Conservation (phyloP, 164 flowering plant genomes). For the Akebia trifoliata region DNA sequence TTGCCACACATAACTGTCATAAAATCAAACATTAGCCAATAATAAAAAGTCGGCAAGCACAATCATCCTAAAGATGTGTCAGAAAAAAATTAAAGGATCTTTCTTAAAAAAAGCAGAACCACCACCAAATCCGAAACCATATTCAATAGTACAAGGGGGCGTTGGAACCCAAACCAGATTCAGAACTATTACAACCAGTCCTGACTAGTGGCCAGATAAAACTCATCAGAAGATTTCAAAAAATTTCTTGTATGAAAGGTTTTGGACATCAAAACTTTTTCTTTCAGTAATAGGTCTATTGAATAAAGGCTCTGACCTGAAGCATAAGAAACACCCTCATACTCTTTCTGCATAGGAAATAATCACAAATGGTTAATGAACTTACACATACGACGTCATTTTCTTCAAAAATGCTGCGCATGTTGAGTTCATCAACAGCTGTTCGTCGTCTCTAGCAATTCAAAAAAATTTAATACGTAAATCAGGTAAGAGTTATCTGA, state of each 20-base stretch:
- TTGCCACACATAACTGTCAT: neutral
- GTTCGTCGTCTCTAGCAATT: conserved; percentile 84
- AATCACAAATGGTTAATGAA: neutral
- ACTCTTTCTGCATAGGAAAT: neutral
- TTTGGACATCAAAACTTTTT: neutral
- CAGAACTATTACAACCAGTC: too few species aligned
- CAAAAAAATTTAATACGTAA: conserved; percentile 8
- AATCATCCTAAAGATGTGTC: too few species aligned
- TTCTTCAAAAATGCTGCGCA: conserved; percentile 92
- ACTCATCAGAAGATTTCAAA: neutral
- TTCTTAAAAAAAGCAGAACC: neutral
- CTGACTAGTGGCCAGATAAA: neutral
- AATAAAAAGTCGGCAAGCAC: too few species aligned
- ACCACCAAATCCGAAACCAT: neutral
- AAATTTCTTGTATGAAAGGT: neutral
- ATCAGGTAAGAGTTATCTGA: neutral
- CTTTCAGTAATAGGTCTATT: too few species aligned
- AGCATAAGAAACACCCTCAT: too few species aligned
- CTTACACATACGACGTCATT: conserved; percentile 95
- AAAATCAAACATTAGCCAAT: neutral
- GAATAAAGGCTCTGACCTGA: too few species aligned
- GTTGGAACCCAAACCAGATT: too few species aligned
- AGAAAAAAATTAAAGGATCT: neutral
- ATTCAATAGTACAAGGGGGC: too few species aligned
- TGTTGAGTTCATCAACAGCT: conserved; percentile 92